Base-by-base conservation (phyloP, 2,329 filamentous ascomycete species). In the Dryadomyces sulphureus region DNA sequence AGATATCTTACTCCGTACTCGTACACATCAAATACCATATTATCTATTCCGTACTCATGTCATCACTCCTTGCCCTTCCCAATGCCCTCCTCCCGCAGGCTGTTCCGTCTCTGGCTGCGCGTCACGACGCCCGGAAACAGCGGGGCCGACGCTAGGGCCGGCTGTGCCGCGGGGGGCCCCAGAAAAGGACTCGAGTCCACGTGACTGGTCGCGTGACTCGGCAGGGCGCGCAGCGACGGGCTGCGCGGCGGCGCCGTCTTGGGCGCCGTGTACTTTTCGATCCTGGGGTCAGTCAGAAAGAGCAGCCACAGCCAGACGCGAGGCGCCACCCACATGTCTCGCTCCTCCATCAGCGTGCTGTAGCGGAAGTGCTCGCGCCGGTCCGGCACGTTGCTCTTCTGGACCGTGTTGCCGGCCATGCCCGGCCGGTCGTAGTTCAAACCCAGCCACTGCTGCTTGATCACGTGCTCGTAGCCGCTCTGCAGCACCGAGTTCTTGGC, bases 401-500 rank as follows among this genome's bases (percentile, higher is more conserved):
- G 83, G 74, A 96, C 92, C 53, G 82, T 81, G 54, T 98, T 98
- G 14, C 92, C 92, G 46, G 75, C 72, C 34, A 84, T 81, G 2
- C 92, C 92, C 1, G 85, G 83, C 35, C 82, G 66, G 57, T 84
- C 71, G 60, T 81, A 96, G 52, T 84, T 77, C 27, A 73, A 68
- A 3, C 92, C 92, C 5, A 98, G 68, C 90, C 90, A 98, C 61
- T 88, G 79, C 58, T 89, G 79, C 65, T 98, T 98, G 56, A 96
- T 71, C 12, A 79, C 75, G 55, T 84, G 71, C 60, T 98, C 92
- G 58, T 94, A 98, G 7, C 92, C 92, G 60, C 87, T 94, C 61
- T 98, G 92, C 55, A 82, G 79, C 36, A 98, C 92, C 9, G 87
- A 94, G 60, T 96, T 90, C 65, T 94, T 94, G 21, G 92, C 92